Conservation (phyloP, 768 basidiomycete genomes). For the Amanita polypyramis region DNA sequence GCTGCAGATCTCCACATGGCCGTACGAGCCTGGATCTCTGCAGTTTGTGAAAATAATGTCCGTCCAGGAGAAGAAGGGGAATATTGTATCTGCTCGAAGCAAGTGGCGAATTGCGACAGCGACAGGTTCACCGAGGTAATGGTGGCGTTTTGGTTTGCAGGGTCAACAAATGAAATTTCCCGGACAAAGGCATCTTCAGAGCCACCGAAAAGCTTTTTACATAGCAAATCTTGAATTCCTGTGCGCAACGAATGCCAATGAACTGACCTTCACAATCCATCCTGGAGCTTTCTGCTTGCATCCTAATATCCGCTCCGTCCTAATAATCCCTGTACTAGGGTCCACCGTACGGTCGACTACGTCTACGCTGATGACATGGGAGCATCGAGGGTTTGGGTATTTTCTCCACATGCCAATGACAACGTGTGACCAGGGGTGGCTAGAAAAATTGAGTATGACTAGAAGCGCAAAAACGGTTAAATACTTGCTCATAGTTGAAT, state of each 20-base stretch:
- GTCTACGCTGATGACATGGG: conserved; percentile 81
- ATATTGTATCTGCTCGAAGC: conserved; percentile 86
- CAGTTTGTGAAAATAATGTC: conserved; percentile 82
- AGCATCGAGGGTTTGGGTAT: conserved; percentile 90
- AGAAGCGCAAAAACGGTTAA: not conserved
- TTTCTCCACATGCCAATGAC: conserved; percentile 92
- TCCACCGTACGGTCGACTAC: conserved; percentile 80
- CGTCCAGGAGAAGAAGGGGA: conserved; percentile 50
- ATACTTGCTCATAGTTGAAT: conserved; percentile 75
- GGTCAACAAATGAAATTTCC: conserved; percentile 91
- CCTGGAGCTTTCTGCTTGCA: conserved; percentile 86
- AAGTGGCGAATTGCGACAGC: conserved; percentile 89
- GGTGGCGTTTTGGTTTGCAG: conserved; percentile 65
- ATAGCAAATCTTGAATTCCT: not conserved
- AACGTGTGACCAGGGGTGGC: conserved; percentile 87
- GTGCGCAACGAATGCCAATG: not conserved
- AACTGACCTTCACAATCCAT: conserved; percentile 86
- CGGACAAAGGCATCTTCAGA: conserved; percentile 92
- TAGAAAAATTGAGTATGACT: conserved; percentile 20
- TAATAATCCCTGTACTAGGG: conserved; percentile 75
- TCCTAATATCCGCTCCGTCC: conserved; percentile 83
- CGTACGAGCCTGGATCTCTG: conserved; percentile 80
- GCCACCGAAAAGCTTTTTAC: conserved; percentile 73
- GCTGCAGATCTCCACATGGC: conserved; percentile 73
- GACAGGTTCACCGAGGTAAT: conserved; percentile 92